Evolutionary conservation across 2,329 filamentous ascomycete species (phyloP).

Genomic region (Trichoderma guizhouense): DNA sequence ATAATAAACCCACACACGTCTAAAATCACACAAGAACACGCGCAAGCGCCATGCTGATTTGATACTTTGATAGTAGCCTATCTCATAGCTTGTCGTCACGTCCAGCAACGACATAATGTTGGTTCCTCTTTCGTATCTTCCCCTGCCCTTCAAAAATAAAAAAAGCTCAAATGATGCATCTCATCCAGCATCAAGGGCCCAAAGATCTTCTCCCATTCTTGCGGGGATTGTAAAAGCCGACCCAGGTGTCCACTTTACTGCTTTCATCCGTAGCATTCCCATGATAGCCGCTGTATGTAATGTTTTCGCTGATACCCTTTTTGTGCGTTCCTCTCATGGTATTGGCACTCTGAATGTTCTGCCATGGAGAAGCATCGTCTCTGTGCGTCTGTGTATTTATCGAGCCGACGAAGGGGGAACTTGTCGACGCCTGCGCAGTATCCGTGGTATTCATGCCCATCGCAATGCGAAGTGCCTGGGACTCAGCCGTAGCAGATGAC

Average conservation of each 20-base stretch:
- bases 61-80: neutral
- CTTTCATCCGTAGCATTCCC: neutral
- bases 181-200: slow-evolving; percentile 3
- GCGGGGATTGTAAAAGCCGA: slow-evolving; percentile 19
- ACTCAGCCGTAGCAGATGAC: neutral
- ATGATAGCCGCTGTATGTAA: neutral
- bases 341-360: neutral
- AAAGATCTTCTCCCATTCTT: neutral
- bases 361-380: neutral
- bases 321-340: neutral
- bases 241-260: slow-evolving; percentile 20
- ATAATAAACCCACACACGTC: neutral
- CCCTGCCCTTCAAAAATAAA: neutral
- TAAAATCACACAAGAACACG: slow-evolving; percentile 9
- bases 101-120: neutral
- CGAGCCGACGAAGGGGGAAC: neutral
- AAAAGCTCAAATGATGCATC: neutral
- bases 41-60: slow-evolving; percentile 12
- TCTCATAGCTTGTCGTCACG: neutral
- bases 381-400: neutral
- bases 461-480: neutral
- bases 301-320: slow-evolving; percentile 14
- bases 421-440: neutral
- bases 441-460: neutral
- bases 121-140: neutral